These are phyloP conservation scores for Sordariomycetes sp. DNA, from an alignment of 2,329 filamentous ascomycete species.

Conservation along the genomic window DNA sequence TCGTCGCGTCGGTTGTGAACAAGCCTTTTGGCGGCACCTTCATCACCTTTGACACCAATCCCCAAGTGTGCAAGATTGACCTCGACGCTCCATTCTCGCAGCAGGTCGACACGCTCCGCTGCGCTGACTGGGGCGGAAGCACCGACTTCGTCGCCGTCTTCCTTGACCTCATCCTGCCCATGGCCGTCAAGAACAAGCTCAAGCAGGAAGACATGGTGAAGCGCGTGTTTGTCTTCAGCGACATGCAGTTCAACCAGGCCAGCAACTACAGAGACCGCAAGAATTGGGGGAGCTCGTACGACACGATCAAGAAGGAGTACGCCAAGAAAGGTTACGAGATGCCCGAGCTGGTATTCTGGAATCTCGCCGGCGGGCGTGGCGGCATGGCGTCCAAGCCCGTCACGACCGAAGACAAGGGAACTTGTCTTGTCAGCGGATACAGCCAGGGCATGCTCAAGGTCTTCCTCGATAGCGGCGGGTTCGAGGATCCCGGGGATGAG, in stretches of 20 bases:
- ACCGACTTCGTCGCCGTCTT: slow-evolving; percentile 49
- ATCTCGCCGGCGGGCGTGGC: slow-evolving; percentile 34
- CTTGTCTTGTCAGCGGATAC: slow-evolving; percentile 44
- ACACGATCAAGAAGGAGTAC: slow-evolving; percentile 37
- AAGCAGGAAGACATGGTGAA: slow-evolving; percentile 50
- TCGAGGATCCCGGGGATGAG: slow-evolving; percentile 29
- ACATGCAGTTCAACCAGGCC: slow-evolving; percentile 49
- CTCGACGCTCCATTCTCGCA: slow-evolving; percentile 25
- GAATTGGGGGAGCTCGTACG: slow-evolving; percentile 35
- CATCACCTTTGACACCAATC: slow-evolving; percentile 40
- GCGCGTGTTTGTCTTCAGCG: slow-evolving; percentile 49
- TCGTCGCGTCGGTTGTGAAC: slow-evolving; percentile 41
- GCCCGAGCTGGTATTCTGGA: slow-evolving; percentile 53
- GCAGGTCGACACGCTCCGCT: slow-evolving; percentile 25
- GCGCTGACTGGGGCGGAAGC: slow-evolving; percentile 26
- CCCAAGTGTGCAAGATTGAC: slow-evolving; percentile 30
- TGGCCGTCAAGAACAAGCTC: slow-evolving; percentile 39
- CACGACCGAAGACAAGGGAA: slow-evolving; percentile 30
- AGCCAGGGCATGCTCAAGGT: slow-evolving; percentile 49
- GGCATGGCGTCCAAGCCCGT: slow-evolving; percentile 37
- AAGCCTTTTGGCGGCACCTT: slow-evolving; percentile 44
- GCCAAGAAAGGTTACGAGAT: slow-evolving; percentile 43
- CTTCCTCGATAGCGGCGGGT: slow-evolving; percentile 40
- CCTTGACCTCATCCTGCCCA: slow-evolving; percentile 40
- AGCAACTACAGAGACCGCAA: too few species aligned